Percentiles rank a stretch among this genome's conserved stretches.
Conservation (phyloP, 1,284 basidiomycete genomes). For the Pascua guehoae region DNA sequence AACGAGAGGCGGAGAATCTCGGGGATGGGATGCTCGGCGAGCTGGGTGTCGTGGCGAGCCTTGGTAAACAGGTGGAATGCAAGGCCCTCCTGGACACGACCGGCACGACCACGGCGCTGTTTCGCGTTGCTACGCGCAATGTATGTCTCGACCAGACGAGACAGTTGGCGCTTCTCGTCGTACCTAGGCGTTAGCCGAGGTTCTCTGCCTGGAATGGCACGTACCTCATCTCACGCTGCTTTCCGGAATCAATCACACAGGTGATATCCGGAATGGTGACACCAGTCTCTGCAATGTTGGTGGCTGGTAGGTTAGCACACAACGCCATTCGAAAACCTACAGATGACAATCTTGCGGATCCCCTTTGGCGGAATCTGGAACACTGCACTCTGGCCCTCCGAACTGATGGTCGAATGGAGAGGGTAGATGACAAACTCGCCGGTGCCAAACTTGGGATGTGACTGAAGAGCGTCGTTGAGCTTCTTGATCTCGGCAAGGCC, state of each 20-base stretch:
- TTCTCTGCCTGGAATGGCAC: background rate
- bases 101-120: constrained; percentile 85
- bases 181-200: constrained; percentile 58
- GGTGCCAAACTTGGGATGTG: constrained; percentile 71
- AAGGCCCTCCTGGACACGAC: constrained; percentile 83
- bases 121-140: constrained; percentile 91
- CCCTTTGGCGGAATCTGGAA: constrained; percentile 81
- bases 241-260: constrained; percentile 93
- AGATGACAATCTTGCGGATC: constrained; percentile 82
- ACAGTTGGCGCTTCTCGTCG: constrained; percentile 96
- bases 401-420: constrained; percentile 89
- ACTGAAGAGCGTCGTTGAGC: constrained; percentile 73
- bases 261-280: constrained; percentile 98
- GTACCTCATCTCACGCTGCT: constrained; percentile 85
- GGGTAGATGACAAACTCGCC: constrained; percentile 74
- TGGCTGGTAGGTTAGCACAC: constrained; percentile 54
- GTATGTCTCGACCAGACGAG: constrained; percentile 86
- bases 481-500: constrained; percentile 86
- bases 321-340: constrained; percentile 49
- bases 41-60: constrained; percentile 70
- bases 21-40: constrained; percentile 87
- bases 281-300: constrained; percentile 77
- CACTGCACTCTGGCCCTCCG: constrained; percentile 83
- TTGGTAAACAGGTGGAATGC: constrained; percentile 97
- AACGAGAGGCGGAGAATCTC: constrained; percentile 94